phyloP scores from a whole-genome alignment of 2,329 filamentous ascomycete species.

The Boeremia exigua region DNA sequence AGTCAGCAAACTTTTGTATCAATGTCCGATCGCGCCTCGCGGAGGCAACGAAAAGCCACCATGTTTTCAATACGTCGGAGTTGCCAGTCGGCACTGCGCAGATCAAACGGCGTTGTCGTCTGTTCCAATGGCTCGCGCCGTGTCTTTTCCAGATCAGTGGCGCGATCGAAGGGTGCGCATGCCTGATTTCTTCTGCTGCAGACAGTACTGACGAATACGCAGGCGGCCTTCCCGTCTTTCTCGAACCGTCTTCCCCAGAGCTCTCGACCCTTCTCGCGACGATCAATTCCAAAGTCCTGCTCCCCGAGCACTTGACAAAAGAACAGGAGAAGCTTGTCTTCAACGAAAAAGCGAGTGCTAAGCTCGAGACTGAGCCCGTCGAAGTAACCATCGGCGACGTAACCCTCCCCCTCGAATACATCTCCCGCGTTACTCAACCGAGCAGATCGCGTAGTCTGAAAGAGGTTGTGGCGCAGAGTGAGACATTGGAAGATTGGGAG shows the following conservation, averaged over 20 bases:
- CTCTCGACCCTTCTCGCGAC: slow-evolving; percentile 50
- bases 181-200: background rate
- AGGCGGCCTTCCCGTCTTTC: slow-evolving; percentile 52
- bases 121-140: slow-evolving; percentile 34
- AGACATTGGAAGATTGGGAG: slow-evolving; percentile 43
- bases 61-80: slow-evolving; percentile 43
- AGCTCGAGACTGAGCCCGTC: slow-evolving; percentile 52
- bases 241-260: slow-evolving; percentile 48
- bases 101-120: slow-evolving; percentile 12
- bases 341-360: slow-evolving; percentile 47
- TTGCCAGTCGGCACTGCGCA: slow-evolving; percentile 34
- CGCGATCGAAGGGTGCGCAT: slow-evolving; percentile 33
- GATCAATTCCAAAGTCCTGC: slow-evolving; percentile 53
- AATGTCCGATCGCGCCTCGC: background rate
- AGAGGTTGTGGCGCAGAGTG: slow-evolving; percentile 22
- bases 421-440: slow-evolving; percentile 34
- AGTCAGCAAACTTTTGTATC: slow-evolving; percentile 23
- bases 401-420: slow-evolving; percentile 42
- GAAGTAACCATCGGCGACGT: slow-evolving; percentile 51
- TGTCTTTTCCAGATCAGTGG: slow-evolving; percentile 36
- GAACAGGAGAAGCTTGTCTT: slow-evolving; percentile 53
- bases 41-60: slow-evolving; percentile 16
- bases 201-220: slow-evolving; percentile 10
- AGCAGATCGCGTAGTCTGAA: slow-evolving; percentile 18
- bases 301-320: slow-evolving; percentile 51